Conservation (phyloP, 495 filamentous ascomycete genomes). For the Penicillium cataractarum region DNA sequence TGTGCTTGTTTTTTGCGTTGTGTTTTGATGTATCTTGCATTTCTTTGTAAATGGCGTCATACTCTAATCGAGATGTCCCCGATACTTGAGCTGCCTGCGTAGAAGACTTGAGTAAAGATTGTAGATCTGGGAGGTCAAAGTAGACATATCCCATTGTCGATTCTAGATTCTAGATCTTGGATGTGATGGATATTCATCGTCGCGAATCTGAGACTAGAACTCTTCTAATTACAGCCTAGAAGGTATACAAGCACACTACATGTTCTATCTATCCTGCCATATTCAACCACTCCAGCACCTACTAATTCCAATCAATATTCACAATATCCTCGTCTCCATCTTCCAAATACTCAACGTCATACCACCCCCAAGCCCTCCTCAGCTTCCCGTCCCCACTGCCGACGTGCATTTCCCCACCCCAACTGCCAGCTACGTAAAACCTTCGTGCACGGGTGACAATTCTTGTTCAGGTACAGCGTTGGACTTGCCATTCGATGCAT, state of each 20-base stretch:
- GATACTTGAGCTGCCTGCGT: conserved; percentile 1
- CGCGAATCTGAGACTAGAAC: no score
- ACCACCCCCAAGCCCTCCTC: background rate
- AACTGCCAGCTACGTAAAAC: conserved; percentile 24
- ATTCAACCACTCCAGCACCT: no score
- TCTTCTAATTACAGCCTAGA: no score
- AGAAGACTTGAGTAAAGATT: background rate
- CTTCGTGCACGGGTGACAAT: conserved; percentile 6
- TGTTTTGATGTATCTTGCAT: conserved; percentile 18
- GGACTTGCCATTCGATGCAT: background rate
- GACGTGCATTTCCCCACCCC: conserved; percentile 17
- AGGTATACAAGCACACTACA: background rate
- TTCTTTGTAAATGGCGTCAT: conserved; percentile 27
- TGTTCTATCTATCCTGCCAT: no score
- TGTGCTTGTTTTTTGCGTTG: conserved; percentile 32
- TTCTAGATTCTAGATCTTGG: background rate
- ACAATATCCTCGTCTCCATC: background rate
- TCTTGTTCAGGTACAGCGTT: conserved; percentile 10
- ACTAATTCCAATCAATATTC: background rate
- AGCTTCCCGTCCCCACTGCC: conserved; percentile 8
- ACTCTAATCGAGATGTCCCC: conserved; percentile 31
- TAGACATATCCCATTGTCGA: background rate
- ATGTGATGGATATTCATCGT: background rate
- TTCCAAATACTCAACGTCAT: background rate
- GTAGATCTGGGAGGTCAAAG: background rate